These are phyloP conservation scores for Fusarium torreyae DNA, from an alignment of 2,329 filamentous ascomycete species.

Conservation along the genomic window DNA sequence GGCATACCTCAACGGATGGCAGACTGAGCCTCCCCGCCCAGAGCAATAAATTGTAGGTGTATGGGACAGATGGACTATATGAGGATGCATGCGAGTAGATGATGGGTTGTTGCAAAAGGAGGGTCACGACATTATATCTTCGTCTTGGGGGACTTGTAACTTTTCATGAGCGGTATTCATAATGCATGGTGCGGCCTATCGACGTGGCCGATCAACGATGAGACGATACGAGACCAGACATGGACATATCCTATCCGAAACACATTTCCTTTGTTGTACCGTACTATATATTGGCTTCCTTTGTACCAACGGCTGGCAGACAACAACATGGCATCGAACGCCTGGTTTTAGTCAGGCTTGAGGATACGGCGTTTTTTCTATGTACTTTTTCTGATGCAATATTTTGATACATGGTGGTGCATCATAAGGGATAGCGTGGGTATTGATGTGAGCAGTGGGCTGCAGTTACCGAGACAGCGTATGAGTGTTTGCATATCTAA, in stretches of 20 bases:
- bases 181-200: slow-evolving; percentile 52
- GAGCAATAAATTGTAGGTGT: slow-evolving; percentile 52
- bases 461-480: slow-evolving; percentile 39
- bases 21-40: slow-evolving; percentile 58
- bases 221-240: slow-evolving; percentile 53
- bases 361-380: slow-evolving; percentile 45
- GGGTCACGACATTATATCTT: slow-evolving; percentile 46
- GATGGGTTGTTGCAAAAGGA: slow-evolving; percentile 34
- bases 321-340: slow-evolving; percentile 32
- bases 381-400: slow-evolving; percentile 28
- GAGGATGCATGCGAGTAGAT: slow-evolving; percentile 31
- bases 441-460: slow-evolving; percentile 48
- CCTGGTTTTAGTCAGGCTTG: slow-evolving; percentile 39
- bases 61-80: slow-evolving; percentile 34
- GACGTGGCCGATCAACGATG: slow-evolving; percentile 49
- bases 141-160: slow-evolving; percentile 45
- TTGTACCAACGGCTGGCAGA: slow-evolving; percentile 48
- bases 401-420: slow-evolving; percentile 43
- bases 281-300: slow-evolving; percentile 48
- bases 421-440: slow-evolving; percentile 39
- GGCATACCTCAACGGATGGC: slow-evolving; percentile 90
- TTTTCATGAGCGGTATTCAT: slow-evolving; percentile 51
- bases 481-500: slow-evolving; percentile 43
- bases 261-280: slow-evolving; percentile 51
- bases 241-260: slow-evolving; percentile 51